These are phyloP conservation scores for Bipolaris oryzae DNA, from an alignment of 2,329 filamentous ascomycete genomes.

Conservation along the genomic window DNA sequence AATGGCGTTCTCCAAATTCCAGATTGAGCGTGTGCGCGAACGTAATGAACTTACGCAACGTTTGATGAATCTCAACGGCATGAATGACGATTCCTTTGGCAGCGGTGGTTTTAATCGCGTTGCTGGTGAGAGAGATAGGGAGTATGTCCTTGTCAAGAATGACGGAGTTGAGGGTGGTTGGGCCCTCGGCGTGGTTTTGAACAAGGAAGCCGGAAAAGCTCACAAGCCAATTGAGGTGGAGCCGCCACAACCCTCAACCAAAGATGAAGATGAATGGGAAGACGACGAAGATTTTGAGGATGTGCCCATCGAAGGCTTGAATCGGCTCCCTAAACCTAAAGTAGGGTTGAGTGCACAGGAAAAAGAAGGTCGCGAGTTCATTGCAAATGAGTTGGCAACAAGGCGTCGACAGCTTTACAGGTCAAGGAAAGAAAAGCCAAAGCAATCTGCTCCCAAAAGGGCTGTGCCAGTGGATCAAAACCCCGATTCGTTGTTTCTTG, in stretches of 20 bases:
- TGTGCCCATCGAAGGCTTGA: conserved; percentile 87
- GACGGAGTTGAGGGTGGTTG: conserved; percentile 93
- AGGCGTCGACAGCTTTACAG: conserved; percentile 57
- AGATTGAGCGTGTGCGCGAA: conserved; percentile 92
- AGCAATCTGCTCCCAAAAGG: conserved; percentile 22
- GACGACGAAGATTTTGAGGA: conserved; percentile 88
- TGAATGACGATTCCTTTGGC: conserved; percentile 76
- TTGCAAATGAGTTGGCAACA: conserved; percentile 48
- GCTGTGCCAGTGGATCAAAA: conserved; percentile 43
- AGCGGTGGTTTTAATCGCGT: conserved; percentile 68
- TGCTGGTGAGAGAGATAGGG: conserved; percentile 83
- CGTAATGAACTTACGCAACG: conserved; percentile 93
- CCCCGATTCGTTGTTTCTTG: conserved; percentile 63
- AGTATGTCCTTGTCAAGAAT: conserved; percentile 96
- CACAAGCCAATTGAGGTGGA: conserved; percentile 95
- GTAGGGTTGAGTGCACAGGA: conserved; percentile 36
- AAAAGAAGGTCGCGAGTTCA: conserved; percentile 44
- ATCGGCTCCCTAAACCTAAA: conserved; percentile 72
- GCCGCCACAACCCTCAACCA: conserved; percentile 55
- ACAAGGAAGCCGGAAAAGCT: conserved; percentile 76
- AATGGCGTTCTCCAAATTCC: conserved; percentile 96
- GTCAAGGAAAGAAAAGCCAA: conserved; percentile 41
- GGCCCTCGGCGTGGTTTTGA: conserved; percentile 91
- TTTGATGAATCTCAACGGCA: conserved; percentile 91
- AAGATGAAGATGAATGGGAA: conserved; percentile 68